Conservation (phyloP, 345 rosid species). For the Lepidium didymum region DNA sequence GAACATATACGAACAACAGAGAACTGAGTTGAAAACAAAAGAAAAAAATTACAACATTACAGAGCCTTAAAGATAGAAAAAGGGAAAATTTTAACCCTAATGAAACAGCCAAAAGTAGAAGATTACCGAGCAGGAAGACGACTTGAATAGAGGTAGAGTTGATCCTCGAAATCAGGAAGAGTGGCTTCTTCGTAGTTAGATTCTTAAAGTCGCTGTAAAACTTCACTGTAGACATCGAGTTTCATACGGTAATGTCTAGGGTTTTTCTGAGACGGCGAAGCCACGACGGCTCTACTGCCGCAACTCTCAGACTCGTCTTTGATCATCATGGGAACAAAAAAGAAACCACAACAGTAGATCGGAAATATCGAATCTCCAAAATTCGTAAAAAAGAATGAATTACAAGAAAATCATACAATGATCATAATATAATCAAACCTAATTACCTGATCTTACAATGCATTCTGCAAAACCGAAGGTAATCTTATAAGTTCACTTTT, state of each 20-base stretch:
- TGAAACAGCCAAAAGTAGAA: background rate
- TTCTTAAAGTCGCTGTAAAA: slow-evolving; percentile 61
- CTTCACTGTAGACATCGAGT: slow-evolving; percentile 77
- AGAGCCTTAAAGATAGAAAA: background rate
- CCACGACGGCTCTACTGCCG: slow-evolving; percentile 62
- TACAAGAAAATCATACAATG: no score
- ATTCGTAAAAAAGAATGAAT: background rate
- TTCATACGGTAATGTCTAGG: slow-evolving; percentile 73
- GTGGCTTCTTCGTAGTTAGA: slow-evolving; percentile 61
- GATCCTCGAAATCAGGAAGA: slow-evolving; percentile 79
- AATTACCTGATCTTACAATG: no score
- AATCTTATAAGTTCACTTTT: no score
- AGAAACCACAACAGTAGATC: slow-evolving; percentile 3
- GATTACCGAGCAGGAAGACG: slow-evolving; percentile 88
- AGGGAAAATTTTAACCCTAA: slow-evolving; percentile 3
- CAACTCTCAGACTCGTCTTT: slow-evolving; percentile 88
- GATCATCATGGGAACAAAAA: slow-evolving; percentile 50
- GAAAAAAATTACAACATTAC: background rate
- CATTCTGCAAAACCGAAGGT: no score
- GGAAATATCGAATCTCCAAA: background rate
- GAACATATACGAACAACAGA: slow-evolving; percentile 7
- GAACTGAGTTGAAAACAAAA: background rate
- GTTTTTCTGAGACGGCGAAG: slow-evolving; percentile 44
- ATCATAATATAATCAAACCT: no score
- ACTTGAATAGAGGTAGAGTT: slow-evolving; percentile 88